Evolutionary conservation across 1,284 basidiomycete species (phyloP).

Genomic region (Bondarzewia mesenterica): DNA sequence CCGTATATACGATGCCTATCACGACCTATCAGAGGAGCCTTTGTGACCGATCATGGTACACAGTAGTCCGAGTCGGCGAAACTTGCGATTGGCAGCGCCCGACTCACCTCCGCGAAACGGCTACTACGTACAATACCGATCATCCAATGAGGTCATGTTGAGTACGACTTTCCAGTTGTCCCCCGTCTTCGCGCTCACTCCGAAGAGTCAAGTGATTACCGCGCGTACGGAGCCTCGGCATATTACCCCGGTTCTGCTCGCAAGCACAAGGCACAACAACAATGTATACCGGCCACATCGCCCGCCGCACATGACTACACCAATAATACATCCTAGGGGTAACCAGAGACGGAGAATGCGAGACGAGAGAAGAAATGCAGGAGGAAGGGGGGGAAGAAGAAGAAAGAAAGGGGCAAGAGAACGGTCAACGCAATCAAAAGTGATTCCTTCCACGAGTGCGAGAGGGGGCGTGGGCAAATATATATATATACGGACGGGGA

Average conservation of each 20-base stretch:
- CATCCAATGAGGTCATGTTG: too few relatives aligned
- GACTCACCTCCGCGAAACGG: too few relatives aligned
- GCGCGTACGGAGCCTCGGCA: neutral
- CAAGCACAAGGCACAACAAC: neutral
- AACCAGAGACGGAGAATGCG: neutral
- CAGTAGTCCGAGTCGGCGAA: too few relatives aligned
- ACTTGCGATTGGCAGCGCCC: too few relatives aligned
- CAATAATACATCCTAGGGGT: slow-evolving; percentile 5
- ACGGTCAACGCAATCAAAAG: too few relatives aligned
- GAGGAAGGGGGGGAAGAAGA: neutral
- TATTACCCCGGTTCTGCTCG: neutral
- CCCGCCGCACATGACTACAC: slow-evolving; percentile 4
- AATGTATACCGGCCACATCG: slow-evolving; percentile 1
- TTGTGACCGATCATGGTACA: too few relatives aligned
- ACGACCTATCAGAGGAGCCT: too few relatives aligned
- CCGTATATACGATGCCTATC: too few relatives aligned
- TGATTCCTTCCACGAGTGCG: too few relatives aligned
- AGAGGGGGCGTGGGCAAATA: neutral
- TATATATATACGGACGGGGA: neutral
- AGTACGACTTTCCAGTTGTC: too few relatives aligned
- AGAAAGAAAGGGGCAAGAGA: too few relatives aligned
- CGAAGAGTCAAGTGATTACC: neutral
- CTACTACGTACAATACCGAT: too few relatives aligned
- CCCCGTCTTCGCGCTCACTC: neutral
- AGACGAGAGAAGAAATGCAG: neutral